Percentiles rank a stretch among this genome's conserved stretches.
These are phyloP conservation scores for Chaetomiaceae sp. DNA, from an alignment of 2,329 filamentous ascomycete species.

Conservation along the genomic window DNA sequence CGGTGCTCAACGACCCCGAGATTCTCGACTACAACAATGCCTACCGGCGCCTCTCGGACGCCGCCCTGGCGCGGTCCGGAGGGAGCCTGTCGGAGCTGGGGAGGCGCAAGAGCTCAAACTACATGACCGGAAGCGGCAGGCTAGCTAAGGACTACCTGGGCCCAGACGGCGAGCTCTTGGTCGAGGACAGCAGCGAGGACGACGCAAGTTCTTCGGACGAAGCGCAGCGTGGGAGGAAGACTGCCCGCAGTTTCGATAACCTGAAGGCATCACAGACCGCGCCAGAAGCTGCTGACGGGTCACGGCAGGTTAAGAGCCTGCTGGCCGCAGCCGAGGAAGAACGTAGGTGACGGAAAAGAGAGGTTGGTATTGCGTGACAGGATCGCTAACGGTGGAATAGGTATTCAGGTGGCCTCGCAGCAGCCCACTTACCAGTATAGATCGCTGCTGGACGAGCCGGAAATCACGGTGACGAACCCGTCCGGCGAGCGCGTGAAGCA, in stretches of 20 bases:
- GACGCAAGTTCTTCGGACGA: conserved; percentile 57
- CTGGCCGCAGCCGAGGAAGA: conserved; percentile 75
- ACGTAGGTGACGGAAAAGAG: conserved; percentile 51
- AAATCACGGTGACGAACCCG: conserved; percentile 61
- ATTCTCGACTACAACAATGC: conserved; percentile 64
- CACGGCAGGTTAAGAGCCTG: conserved; percentile 52
- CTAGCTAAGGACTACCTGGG: conserved; percentile 64
- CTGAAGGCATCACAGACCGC: conserved; percentile 33
- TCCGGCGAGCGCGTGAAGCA: conserved; percentile 56
- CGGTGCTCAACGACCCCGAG: conserved; percentile 55
- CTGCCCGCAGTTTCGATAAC: conserved; percentile 43
- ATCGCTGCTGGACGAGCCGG: conserved; percentile 62
- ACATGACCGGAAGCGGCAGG: conserved; percentile 45
- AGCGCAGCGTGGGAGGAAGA: conserved; percentile 59
- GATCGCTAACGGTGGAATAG: conserved; percentile 34
- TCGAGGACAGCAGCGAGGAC: conserved; percentile 66
- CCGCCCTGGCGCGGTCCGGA: conserved; percentile 59
- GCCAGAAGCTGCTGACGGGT: conserved; percentile 31
- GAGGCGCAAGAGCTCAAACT: conserved; percentile 49
- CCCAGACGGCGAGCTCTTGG: conserved; percentile 61
- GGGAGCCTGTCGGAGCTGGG: conserved; percentile 60
- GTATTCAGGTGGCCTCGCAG: conserved; percentile 49
- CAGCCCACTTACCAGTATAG: conserved; percentile 52
- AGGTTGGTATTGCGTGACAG: neutral
- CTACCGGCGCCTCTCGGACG: conserved; percentile 68